A percentile compares a stretch with the other conserved stretches of the same genome.
phyloP scores from a whole-genome alignment of 2,329 filamentous ascomycete genomes.

The Ceratocystis destructans region DNA sequence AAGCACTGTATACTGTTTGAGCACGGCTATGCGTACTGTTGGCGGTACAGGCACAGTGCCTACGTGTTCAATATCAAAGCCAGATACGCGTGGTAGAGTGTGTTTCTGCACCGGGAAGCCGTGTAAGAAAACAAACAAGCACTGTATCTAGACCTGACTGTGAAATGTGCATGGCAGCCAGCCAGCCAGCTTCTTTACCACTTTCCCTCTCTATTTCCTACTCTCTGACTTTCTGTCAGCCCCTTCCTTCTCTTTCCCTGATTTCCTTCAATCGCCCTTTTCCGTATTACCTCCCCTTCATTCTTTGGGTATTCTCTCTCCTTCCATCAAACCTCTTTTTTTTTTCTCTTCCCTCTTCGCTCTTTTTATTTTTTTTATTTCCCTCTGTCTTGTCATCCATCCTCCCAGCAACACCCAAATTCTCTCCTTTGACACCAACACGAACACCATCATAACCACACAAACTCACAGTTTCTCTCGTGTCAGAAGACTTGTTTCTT shows the following conservation, averaged over 20 bases:
- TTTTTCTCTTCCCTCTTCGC: conserved; percentile 10
- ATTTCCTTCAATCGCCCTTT: conserved; percentile 9
- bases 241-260: conserved; percentile 1
- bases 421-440: conserved; percentile 1
- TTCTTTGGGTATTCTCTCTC: conserved; percentile 17
- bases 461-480: not conserved
- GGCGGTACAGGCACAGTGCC: conserved; percentile 8
- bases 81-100: not conserved
- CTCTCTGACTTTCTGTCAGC: not conserved
- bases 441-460: not conserved
- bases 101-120: not conserved
- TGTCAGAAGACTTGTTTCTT: not conserved
- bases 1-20: conserved; percentile 11
- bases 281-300: conserved; percentile 11
- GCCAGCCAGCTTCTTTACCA: conserved; percentile 12
- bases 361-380: not conserved
- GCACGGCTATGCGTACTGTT: conserved; percentile 11
- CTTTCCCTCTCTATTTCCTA: too few species aligned
- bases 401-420: conserved; percentile 5
- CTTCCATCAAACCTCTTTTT: conserved; percentile 19
- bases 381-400: conserved; percentile 7
- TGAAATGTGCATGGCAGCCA: not conserved
- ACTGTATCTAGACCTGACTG: conserved; percentile 7
- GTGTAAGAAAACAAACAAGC: not conserved
- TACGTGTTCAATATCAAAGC: conserved; percentile 1